Conservation (phyloP, 805 yeast species). For the Hermanozyma aechmeae region DNA sequence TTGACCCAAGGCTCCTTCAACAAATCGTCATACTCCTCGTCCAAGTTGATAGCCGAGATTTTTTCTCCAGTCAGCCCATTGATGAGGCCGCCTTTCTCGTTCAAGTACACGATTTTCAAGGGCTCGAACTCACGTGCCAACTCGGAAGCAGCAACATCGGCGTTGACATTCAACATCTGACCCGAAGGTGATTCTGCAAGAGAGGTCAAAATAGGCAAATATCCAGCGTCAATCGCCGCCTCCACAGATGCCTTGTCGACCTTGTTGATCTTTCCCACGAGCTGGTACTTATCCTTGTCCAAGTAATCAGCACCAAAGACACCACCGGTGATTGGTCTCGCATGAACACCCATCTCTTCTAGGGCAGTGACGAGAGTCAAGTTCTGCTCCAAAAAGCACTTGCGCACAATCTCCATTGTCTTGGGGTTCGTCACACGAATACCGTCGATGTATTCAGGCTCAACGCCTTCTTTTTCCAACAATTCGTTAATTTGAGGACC, state of each 20-base stretch:
- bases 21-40: constrained; percentile 88
- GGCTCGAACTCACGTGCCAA: constrained; percentile 96
- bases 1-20: constrained; percentile 96
- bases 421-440: constrained; percentile 90
- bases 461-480: constrained; percentile 88
- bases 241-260: constrained; percentile 88
- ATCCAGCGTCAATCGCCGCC: constrained; percentile 92
- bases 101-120: constrained; percentile 87
- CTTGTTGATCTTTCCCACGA: constrained; percentile 82
- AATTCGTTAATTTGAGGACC: constrained; percentile 98
- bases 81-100: constrained; percentile 95
- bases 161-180: constrained; percentile 93
- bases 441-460: constrained; percentile 93
- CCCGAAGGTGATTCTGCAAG: constrained; percentile 96
- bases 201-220: constrained; percentile 91
- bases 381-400: constrained; percentile 92
- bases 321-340: constrained; percentile 97
- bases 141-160: constrained; percentile 99
- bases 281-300: constrained; percentile 81
- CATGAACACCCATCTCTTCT: constrained; percentile 94
- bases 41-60: constrained; percentile 82
- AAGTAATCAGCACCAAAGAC: constrained; percentile 90
- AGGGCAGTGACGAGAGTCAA: constrained; percentile 90
- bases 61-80: constrained; percentile 90
- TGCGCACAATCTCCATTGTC: constrained; percentile 94